Percentiles rank a stretch among this genome's conserved stretches.
phyloP scores from a whole-genome alignment of 2,329 filamentous ascomycete genomes.

The Colletotrichum cereale region DNA sequence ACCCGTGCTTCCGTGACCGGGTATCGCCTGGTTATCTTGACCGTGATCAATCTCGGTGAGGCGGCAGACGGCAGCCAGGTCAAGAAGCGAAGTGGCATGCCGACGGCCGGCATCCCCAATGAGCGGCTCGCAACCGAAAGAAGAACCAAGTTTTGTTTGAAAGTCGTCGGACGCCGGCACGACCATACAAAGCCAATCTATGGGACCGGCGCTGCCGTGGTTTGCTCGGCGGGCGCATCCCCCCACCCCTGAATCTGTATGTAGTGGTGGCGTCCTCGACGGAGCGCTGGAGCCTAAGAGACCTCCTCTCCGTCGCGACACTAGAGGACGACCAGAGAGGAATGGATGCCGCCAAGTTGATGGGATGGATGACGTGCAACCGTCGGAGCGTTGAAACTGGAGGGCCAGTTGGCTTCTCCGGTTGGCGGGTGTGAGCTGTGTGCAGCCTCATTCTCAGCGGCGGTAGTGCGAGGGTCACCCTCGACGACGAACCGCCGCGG shows the following conservation, averaged over 20 bases:
- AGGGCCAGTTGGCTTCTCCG: background rate
- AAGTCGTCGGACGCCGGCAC: background rate
- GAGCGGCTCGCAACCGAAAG: background rate
- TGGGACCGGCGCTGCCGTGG: background rate
- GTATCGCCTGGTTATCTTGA: conserved; percentile 18
- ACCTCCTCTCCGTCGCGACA: background rate
- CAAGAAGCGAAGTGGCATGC: conserved; percentile 1
- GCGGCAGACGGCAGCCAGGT: conserved; percentile 25
- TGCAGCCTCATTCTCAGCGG: conserved; percentile 41
- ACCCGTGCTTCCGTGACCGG: conserved; percentile 16
- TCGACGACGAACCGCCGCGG: conserved; percentile 19
- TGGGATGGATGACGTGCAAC: conserved; percentile 22
- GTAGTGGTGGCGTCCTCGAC: conserved; percentile 7
- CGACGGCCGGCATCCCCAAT: background rate
- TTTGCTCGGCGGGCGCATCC: background rate
- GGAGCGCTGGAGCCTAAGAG: background rate
- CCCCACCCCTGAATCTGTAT: background rate
- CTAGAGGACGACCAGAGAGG: background rate
- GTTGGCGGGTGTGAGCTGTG: conserved; percentile 34
- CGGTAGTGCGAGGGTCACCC: conserved; percentile 36
- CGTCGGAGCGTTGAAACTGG: conserved; percentile 33
- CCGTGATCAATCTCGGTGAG: conserved; percentile 20
- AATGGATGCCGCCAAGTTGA: background rate
- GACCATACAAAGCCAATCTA: background rate
- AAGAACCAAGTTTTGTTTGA: conserved; percentile 3